Evolutionary conservation across 441 rosid genomes (phyloP).

Genomic region (Gossypium schwendimanii): DNA sequence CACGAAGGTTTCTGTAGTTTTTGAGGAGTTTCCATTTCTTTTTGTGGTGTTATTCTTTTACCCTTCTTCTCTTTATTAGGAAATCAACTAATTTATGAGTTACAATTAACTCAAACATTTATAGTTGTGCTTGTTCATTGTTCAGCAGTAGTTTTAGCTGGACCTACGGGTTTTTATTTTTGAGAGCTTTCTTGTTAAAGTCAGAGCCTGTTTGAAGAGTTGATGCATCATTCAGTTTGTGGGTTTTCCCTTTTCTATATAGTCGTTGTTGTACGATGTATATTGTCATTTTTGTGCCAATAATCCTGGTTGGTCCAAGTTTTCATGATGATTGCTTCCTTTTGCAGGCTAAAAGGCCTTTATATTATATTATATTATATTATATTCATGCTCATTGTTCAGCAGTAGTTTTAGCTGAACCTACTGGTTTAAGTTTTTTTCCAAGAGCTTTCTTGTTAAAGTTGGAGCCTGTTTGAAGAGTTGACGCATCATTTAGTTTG

Average conservation of each 20-base stretch:
- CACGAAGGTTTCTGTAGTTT: background rate
- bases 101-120: background rate
- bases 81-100: background rate
- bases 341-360: constrained; percentile 52
- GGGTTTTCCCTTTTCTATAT: background rate
- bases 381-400: too few species aligned
- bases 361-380: constrained; percentile 21
- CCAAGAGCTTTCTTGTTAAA: background rate
- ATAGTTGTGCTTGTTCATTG: background rate
- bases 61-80: background rate
- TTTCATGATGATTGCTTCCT: constrained; percentile 8
- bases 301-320: background rate
- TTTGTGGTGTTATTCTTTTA: background rate
- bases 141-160: background rate
- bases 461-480: background rate
- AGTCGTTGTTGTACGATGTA: background rate
- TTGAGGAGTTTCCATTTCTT: background rate
- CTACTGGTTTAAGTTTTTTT: background rate
- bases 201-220: background rate
- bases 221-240: background rate
- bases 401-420: background rate
- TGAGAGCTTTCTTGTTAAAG: background rate
- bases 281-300: background rate
- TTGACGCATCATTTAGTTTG: background rate
- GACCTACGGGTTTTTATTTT: background rate